Evolutionary conservation across 2,329 filamentous ascomycete genomes (phyloP).

Genomic region (Penicillium sumatraense): DNA sequence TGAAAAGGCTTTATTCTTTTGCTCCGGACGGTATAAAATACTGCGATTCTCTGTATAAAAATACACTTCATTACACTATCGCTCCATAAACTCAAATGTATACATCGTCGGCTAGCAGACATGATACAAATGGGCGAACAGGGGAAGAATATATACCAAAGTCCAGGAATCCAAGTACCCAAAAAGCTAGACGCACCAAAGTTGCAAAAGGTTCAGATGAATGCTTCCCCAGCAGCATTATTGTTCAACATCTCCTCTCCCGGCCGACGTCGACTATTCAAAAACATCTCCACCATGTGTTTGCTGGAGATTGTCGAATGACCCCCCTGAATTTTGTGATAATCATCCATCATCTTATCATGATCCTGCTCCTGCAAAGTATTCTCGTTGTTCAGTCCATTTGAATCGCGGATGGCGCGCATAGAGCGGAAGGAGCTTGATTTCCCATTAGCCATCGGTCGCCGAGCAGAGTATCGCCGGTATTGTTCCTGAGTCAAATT

Average conservation of each 20-base stretch:
- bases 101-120: conserved; percentile 4
- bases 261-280: conserved; percentile 38
- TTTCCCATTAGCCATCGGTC: conserved; percentile 27
- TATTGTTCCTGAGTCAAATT: conserved; percentile 26
- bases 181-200: conserved; percentile 9
- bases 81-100: neutral
- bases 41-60: neutral
- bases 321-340: conserved; percentile 25
- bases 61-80: neutral
- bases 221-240: conserved; percentile 25
- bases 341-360: conserved; percentile 19
- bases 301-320: conserved; percentile 39
- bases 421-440: conserved; percentile 33
- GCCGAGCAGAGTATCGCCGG: conserved; percentile 27
- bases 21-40: no score
- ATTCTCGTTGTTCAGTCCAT: conserved; percentile 37
- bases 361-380: conserved; percentile 20
- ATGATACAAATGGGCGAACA: conserved; percentile 4
- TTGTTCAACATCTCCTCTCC: conserved; percentile 24
- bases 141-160: conserved; percentile 10
- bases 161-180: neutral
- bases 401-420: conserved; percentile 26
- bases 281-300: conserved; percentile 43
- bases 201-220: conserved; percentile 32
- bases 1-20: no score